Evolutionary conservation across 306 rosid genomes (phyloP).

Genomic region (Cucumis hystrix): DNA sequence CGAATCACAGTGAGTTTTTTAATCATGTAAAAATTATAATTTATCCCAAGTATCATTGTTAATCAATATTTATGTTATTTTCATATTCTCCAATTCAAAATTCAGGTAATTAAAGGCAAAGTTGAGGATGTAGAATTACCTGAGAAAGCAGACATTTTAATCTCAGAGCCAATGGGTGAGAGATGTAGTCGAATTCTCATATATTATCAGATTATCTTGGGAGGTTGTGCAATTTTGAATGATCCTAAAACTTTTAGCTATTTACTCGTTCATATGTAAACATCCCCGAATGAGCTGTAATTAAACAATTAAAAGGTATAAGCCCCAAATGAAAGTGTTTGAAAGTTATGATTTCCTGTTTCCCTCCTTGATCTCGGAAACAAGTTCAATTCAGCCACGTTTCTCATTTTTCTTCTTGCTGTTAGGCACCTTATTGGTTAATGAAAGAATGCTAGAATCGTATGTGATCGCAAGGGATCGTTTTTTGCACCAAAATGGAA

Average conservation of each 20-base stretch:
- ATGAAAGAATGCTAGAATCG: slow-evolving; percentile 95
- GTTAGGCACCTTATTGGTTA: slow-evolving; percentile 71
- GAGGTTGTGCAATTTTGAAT: not conserved
- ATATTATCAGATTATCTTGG: not conserved
- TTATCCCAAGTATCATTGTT: not conserved
- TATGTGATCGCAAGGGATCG: slow-evolving; percentile 97
- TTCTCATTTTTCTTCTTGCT: not conserved
- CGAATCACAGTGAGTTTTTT: slow-evolving; percentile 67
- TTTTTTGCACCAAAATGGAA: slow-evolving; percentile 65
- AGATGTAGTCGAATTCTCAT: not conserved
- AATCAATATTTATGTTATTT: not conserved
- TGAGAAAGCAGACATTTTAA: slow-evolving; percentile 87
- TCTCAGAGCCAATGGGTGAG: slow-evolving; percentile 98
- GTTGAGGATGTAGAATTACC: slow-evolving; percentile 88
- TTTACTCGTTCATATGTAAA: not conserved
- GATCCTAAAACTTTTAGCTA: not conserved
- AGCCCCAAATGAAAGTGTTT: not conserved
- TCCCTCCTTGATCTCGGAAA: not conserved
- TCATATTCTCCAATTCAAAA: not conserved
- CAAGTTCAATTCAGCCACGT: not conserved
- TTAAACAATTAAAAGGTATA: not conserved
- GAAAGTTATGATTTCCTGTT: not conserved
- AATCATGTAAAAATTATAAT: not conserved
- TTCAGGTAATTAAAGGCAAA: slow-evolving; percentile 80
- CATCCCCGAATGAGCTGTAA: not conserved